Evolutionary conservation across 768 basidiomycete genomes (phyloP).

Genomic region (Calvatia gigantea): DNA sequence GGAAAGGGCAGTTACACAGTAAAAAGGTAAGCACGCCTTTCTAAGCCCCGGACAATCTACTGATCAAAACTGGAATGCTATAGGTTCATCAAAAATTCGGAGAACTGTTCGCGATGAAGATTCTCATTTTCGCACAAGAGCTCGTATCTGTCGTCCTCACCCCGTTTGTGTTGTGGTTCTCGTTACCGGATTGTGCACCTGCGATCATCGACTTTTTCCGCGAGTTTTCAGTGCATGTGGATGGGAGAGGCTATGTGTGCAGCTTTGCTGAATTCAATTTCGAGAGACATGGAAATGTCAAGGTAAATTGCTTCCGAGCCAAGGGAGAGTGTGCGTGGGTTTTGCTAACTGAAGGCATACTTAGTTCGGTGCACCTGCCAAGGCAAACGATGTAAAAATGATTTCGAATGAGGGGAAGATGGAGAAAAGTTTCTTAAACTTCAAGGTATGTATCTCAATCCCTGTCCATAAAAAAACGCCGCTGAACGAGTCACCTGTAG

Average conservation of each 20-base stretch:
- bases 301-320: slow-evolving; percentile 39
- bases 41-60: too few species aligned
- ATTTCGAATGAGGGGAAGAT: slow-evolving; percentile 94
- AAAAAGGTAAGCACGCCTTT: slow-evolving; percentile 52
- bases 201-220: slow-evolving; percentile 97
- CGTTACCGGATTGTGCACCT: slow-evolving; percentile 85
- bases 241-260: slow-evolving; percentile 94
- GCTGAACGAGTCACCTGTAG: slow-evolving; percentile 27
- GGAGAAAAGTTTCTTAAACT: slow-evolving; percentile 97
- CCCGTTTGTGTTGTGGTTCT: slow-evolving; percentile 91
- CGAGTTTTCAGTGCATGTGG: slow-evolving; percentile 95
- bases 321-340: neutral
- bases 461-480: neutral
- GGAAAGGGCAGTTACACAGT: slow-evolving; percentile 87
- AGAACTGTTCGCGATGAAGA: slow-evolving; percentile 90
- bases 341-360: neutral
- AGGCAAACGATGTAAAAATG: slow-evolving; percentile 66
- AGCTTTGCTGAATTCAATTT: slow-evolving; percentile 99
- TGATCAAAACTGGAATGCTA: too few species aligned
- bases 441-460: slow-evolving; percentile 56
- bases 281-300: slow-evolving; percentile 88
- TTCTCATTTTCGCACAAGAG: slow-evolving; percentile 84
- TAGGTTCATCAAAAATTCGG: slow-evolving; percentile 92
- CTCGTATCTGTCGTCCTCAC: slow-evolving; percentile 89
- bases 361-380: slow-evolving; percentile 83